Base-by-base conservation (phyloP, 306 rosid genomes). In the Fragaria ananassa region DNA sequence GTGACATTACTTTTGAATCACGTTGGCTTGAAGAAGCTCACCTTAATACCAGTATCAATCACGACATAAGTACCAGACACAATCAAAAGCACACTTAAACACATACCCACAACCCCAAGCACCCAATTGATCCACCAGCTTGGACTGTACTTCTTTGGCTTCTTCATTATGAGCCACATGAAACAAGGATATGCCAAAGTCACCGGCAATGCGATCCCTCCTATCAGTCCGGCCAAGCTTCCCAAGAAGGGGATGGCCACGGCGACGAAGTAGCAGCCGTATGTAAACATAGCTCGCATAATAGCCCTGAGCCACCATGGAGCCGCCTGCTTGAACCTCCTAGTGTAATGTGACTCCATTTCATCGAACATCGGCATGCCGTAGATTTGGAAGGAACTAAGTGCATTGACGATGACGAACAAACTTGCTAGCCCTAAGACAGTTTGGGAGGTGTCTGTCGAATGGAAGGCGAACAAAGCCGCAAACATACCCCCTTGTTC, bases 101-200 rank as follows among this genome's bases (percentile, higher is more conserved):
- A 57, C 29, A 81, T 64, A 5, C 90, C 90, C 35, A 73, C 65
- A 8, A 71, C 34, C 29, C 88, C 88, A 34, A 87, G 77, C 14
- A 63, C 70, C 90, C 86, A 87, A 39, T 82, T 78, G 11, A 80
- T 74, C 27, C 81, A 80, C 90, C 90, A 87, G 6, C 54, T 76
- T 14, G 56, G 25, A 42, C 81, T 27, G 45, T 60, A 84, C 49
- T 21, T 72, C 76, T 77, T 74, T 0, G 90, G 90, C 47, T 80
- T 84, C 68, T 84, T 87, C n/a, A 84, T 82, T 81, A 77, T 77
- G 41, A 87, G 64, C 90, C 90, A 87, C 90, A 84, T 84, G 74
- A 84, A 87, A 50, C 88, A 80, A 3, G 90, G 90, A 70, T 82
- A 87, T 7, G 85, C 88, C 34, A 84, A 72, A 9, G 90, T 87